phyloP scores from a whole-genome alignment of 108 stramenopile genomes.

The Nitzschia sp. region DNA sequence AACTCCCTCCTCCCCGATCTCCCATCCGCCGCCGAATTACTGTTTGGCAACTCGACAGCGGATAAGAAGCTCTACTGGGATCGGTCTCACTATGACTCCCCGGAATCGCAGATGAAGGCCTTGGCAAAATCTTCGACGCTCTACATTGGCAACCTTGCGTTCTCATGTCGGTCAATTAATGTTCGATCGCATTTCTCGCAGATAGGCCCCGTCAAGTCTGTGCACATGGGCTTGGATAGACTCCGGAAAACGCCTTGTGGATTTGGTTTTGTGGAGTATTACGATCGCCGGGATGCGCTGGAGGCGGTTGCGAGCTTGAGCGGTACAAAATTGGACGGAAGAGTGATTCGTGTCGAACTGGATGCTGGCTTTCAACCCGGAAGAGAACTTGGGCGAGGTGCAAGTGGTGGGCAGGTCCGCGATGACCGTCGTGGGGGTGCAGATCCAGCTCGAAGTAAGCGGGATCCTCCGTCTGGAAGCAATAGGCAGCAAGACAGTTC shows the following conservation, averaged over 20 bases:
- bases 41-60: slow-evolving; percentile 60
- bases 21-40: slow-evolving; percentile 65
- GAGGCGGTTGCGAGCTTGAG: slow-evolving; percentile 72
- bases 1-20: slow-evolving; percentile 6
- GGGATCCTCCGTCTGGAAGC: slow-evolving; percentile 6
- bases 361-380: slow-evolving; percentile 95
- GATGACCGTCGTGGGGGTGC: slow-evolving; percentile 67
- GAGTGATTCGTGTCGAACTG: slow-evolving; percentile 92
- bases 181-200: slow-evolving; percentile 82
- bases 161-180: slow-evolving; percentile 88
- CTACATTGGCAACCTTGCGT: slow-evolving; percentile 96
- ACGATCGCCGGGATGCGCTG: slow-evolving; percentile 68
- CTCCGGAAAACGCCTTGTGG: slow-evolving; percentile 88
- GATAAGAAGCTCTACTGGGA: slow-evolving; percentile 87
- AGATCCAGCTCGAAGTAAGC: slow-evolving; percentile 27
- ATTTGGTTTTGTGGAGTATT: slow-evolving; percentile 94
- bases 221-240: slow-evolving; percentile 94
- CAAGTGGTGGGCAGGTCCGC: slow-evolving; percentile 92
- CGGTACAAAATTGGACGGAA: slow-evolving; percentile 90
- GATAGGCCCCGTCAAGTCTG: slow-evolving; percentile 81
- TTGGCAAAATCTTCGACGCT: slow-evolving; percentile 71
- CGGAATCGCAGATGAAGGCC: slow-evolving; percentile 74
- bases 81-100: slow-evolving; percentile 76
- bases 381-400: slow-evolving; percentile 94
- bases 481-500: neutral